A percentile compares a stretch with the other conserved stretches of the same genome.
These are phyloP conservation scores for Echria macrotheca DNA, from an alignment of 495 filamentous ascomycete species.

Conservation along the genomic window DNA sequence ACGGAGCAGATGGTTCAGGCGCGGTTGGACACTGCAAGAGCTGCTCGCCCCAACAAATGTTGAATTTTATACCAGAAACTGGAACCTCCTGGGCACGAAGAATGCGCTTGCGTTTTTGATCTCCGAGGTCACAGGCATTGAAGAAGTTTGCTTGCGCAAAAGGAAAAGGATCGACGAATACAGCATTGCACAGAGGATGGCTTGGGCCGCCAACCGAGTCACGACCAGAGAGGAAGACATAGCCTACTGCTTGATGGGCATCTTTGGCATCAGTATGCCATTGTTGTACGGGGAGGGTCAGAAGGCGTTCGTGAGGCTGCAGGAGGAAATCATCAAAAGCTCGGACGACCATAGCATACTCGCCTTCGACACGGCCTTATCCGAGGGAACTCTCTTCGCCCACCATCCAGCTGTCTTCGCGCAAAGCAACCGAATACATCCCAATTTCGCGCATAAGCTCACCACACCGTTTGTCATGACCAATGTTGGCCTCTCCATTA, in stretches of 20 bases:
- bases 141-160: constrained; percentile 14
- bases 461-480: constrained; percentile 22
- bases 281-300: constrained; percentile 41
- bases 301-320: constrained; percentile 21
- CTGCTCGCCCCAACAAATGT: constrained; percentile 28
- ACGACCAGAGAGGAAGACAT: constrained; percentile 34
- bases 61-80: constrained; percentile 28
- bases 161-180: constrained; percentile 10
- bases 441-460: constrained; percentile 11
- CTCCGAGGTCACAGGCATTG: constrained; percentile 29
- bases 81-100: constrained; percentile 28
- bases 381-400: constrained; percentile 17
- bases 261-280: constrained; percentile 43
- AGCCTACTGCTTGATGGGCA: constrained; percentile 40
- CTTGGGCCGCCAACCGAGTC: constrained; percentile 30
- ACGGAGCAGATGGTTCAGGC: constrained; percentile 34
- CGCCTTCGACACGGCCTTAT: constrained; percentile 15
- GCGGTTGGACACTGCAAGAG: no score
- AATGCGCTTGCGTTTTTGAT: constrained; percentile 17
- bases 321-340: constrained; percentile 25
- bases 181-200: constrained; percentile 34
- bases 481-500: constrained; percentile 23
- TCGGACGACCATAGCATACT: constrained; percentile 22
- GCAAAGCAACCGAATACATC: constrained; percentile 6
- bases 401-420: constrained; percentile 17